Percentiles rank a stretch among this genome's conserved stretches.
Evolutionary conservation across 2,329 filamentous ascomycete species (phyloP).

Genomic region (Laburnicola sp.): DNA sequence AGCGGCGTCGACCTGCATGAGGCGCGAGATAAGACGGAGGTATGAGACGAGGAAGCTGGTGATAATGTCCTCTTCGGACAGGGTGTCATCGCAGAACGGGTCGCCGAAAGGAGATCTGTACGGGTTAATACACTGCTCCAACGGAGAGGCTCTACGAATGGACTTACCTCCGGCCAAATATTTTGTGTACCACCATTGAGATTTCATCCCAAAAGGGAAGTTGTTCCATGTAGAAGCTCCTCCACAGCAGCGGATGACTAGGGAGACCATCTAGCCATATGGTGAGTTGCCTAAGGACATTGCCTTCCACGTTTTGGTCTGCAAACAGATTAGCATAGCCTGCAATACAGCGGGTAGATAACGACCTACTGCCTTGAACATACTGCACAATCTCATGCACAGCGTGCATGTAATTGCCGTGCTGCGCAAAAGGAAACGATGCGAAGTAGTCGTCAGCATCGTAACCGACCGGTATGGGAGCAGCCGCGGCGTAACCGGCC

Average conservation of each 20-base stretch:
- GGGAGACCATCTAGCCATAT: conserved; percentile 37
- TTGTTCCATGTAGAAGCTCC: conserved; percentile 33
- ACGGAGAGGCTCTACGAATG: conserved; percentile 5
- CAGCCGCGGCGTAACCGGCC: conserved; percentile 17
- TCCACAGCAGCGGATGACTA: conserved; percentile 21
- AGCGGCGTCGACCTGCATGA: conserved; percentile 32
- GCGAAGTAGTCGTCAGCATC: conserved; percentile 36
- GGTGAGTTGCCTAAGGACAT: conserved; percentile 29
- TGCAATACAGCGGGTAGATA: neutral
- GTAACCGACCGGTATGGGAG: conserved; percentile 22
- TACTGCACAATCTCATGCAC: conserved; percentile 29
- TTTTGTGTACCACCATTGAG: conserved; percentile 28
- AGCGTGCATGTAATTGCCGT: conserved; percentile 22
- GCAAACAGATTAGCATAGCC: conserved; percentile 17
- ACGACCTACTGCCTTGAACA: conserved; percentile 29
- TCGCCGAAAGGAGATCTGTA: conserved; percentile 36
- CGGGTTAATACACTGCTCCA: conserved; percentile 18
- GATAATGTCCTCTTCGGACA: conserved; percentile 30
- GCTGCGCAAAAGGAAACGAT: conserved; percentile 34
- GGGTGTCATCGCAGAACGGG: conserved; percentile 24
- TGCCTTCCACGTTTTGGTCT: conserved; percentile 25
- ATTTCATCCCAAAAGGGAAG: conserved; percentile 43
- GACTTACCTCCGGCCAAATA: conserved; percentile 33
- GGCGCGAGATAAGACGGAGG: conserved; percentile 27
- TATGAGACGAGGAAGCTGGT: conserved; percentile 35